These are phyloP conservation scores for Yamadazyma dushanensis DNA, from an alignment of 1,139 yeast genomes.

Conservation along the genomic window DNA sequence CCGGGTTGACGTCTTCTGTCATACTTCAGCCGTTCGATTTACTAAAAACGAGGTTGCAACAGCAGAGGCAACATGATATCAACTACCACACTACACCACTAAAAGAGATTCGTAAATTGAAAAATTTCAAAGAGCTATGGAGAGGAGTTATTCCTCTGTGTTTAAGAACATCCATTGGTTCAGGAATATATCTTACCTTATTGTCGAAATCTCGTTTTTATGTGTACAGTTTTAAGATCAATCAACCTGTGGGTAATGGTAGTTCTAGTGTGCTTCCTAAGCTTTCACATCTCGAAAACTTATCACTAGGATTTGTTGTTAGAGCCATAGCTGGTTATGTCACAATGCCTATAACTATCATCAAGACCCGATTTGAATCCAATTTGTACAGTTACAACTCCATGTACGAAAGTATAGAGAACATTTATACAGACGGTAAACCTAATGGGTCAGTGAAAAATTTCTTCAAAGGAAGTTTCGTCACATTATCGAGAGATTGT, in stretches of 20 bases:
- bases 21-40: slow-evolving; percentile 88
- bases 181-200: slow-evolving; percentile 79
- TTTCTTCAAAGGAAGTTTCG: slow-evolving; percentile 83
- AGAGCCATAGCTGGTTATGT: slow-evolving; percentile 80
- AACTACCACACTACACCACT: slow-evolving; percentile 39
- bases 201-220: slow-evolving; percentile 61
- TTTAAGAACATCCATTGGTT: slow-evolving; percentile 84
- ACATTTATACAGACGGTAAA: slow-evolving; percentile 48
- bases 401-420: slow-evolving; percentile 58
- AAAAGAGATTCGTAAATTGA: slow-evolving; percentile 47
- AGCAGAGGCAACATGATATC: slow-evolving; percentile 44
- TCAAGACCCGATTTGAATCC: slow-evolving; percentile 86
- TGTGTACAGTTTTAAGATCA: slow-evolving; percentile 38
- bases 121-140: slow-evolving; percentile 66
- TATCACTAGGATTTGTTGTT: slow-evolving; percentile 74
- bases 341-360: slow-evolving; percentile 98
- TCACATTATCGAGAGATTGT: slow-evolving; percentile 87
- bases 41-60: slow-evolving; percentile 87
- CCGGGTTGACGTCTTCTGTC: slow-evolving; percentile 84
- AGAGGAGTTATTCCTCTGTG: slow-evolving; percentile 93
- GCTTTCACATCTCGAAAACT: slow-evolving; percentile 67
- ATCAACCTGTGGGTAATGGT: slow-evolving; percentile 2
- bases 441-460: slow-evolving; percentile 49
- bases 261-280: slow-evolving; percentile 54
- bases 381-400: slow-evolving; percentile 71